Evolutionary conservation across 257 asterid genomes (phyloP).

Genomic region (Solanum chmielewskii): DNA sequence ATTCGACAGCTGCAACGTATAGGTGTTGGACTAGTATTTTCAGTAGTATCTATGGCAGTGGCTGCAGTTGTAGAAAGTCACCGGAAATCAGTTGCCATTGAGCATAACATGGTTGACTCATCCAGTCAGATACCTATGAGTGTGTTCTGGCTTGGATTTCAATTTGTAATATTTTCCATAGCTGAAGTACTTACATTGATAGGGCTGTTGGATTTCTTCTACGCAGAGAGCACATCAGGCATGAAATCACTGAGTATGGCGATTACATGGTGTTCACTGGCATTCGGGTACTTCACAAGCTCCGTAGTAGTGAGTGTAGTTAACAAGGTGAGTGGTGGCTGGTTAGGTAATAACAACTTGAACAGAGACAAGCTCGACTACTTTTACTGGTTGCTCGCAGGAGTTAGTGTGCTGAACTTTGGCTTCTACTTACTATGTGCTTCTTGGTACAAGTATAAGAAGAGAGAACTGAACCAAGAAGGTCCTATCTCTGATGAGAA

Average conservation of each 20-base stretch:
- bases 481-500: not conserved
- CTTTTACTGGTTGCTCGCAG: slow-evolving; percentile 50
- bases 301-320: slow-evolving; percentile 55
- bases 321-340: slow-evolving; percentile 59
- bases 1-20: slow-evolving; percentile 18
- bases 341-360: slow-evolving; percentile 52
- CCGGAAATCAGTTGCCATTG: slow-evolving; percentile 28
- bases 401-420: slow-evolving; percentile 36
- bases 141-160: slow-evolving; percentile 57
- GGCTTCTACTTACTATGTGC: slow-evolving; percentile 45
- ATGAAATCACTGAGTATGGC: slow-evolving; percentile 62
- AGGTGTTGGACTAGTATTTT: not conserved
- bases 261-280: slow-evolving; percentile 59
- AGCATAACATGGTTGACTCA: slow-evolving; percentile 49
- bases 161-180: slow-evolving; percentile 38
- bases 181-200: slow-evolving; percentile 59
- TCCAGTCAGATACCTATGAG: slow-evolving; percentile 40
- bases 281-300: slow-evolving; percentile 59
- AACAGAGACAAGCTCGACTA: slow-evolving; percentile 52
- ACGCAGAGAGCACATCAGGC: slow-evolving; percentile 51
- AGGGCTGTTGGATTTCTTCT: slow-evolving; percentile 62
- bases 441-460: slow-evolving; percentile 57
- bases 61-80: slow-evolving; percentile 1
- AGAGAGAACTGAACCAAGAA: slow-evolving; percentile 17
- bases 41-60: not conserved